Conservation (phyloP, 2,329 filamentous ascomycete genomes). For the Beauveria bassiana region DNA sequence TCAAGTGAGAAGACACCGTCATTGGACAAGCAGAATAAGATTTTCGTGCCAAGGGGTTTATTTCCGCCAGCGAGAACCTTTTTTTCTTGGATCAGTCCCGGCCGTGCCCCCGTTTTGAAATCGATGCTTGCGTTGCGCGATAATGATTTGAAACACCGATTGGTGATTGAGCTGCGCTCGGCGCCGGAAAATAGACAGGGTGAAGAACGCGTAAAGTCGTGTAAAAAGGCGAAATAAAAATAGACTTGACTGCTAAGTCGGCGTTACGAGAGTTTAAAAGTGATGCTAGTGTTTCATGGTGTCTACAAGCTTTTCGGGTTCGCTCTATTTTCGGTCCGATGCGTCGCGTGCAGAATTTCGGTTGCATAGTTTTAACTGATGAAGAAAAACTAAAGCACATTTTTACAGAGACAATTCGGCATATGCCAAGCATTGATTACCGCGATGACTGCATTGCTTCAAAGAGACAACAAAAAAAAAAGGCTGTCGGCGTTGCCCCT, state of each 20-base stretch:
- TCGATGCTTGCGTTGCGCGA: neutral
- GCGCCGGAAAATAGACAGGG: neutral
- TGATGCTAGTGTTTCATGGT: slow-evolving; percentile 10
- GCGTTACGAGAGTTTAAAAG: neutral
- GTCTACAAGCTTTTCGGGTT: neutral
- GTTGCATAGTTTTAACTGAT: neutral
- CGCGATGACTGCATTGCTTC: neutral
- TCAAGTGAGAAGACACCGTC: neutral
- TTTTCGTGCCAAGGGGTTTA: neutral
- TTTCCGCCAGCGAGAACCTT: neutral
- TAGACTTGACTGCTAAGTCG: neutral
- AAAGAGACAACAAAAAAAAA: neutral
- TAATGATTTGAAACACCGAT: neutral
- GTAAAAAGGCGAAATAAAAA: neutral
- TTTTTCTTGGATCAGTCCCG: neutral
- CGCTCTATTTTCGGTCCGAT: neutral
- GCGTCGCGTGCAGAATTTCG: neutral
- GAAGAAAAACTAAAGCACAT: neutral
- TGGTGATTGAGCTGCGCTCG: neutral
- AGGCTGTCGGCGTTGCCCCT: neutral
- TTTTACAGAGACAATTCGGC: neutral
- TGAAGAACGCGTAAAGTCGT: neutral
- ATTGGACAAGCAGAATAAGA: neutral
- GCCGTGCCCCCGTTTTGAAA: neutral
- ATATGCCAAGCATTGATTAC: neutral